phyloP scores from a whole-genome alignment of 163 green algal genomes.

The Botryococcus braunii region DNA sequence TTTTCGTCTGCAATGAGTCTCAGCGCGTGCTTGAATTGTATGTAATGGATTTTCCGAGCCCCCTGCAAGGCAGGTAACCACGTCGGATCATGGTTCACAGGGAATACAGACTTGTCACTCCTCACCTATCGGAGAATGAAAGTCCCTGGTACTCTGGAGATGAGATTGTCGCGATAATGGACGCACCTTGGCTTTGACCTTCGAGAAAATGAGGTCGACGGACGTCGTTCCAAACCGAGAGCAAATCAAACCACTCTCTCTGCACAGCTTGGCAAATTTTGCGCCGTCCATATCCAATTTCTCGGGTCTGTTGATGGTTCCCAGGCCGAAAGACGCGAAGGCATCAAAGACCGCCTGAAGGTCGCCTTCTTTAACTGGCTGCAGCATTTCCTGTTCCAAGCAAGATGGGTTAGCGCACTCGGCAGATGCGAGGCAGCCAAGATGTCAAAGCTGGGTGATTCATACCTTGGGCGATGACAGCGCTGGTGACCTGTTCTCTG shows the following conservation, averaged over 20 bases:
- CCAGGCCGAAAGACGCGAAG: conserved; percentile 29
- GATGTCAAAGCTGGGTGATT: no score
- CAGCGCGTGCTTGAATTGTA: conserved; percentile 19
- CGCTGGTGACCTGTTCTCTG: no score
- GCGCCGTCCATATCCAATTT: conserved; percentile 27
- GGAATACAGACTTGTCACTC: no score
- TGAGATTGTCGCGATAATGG: background rate
- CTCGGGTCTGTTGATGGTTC: background rate
- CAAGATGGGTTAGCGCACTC: no score
- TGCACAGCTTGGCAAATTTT: conserved; percentile 37
- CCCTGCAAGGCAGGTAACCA: conserved; percentile 8
- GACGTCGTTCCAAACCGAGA: conserved; percentile 16
- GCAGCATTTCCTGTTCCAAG: no score
- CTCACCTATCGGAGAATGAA: no score
- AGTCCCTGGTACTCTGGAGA: no score
- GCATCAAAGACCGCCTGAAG: conserved; percentile 29
- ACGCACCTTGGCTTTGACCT: conserved; percentile 26
- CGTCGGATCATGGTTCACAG: no score
- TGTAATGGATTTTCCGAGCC: conserved; percentile 19
- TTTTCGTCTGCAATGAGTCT: conserved; percentile 16
- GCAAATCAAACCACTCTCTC: conserved; percentile 25
- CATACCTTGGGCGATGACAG: no score
- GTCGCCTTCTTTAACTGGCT: background rate
- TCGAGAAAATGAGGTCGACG: conserved; percentile 32
- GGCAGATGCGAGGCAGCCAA: no score